Conservation (phyloP, 768 basidiomycete genomes). For the Tulasnella sp. region DNA sequence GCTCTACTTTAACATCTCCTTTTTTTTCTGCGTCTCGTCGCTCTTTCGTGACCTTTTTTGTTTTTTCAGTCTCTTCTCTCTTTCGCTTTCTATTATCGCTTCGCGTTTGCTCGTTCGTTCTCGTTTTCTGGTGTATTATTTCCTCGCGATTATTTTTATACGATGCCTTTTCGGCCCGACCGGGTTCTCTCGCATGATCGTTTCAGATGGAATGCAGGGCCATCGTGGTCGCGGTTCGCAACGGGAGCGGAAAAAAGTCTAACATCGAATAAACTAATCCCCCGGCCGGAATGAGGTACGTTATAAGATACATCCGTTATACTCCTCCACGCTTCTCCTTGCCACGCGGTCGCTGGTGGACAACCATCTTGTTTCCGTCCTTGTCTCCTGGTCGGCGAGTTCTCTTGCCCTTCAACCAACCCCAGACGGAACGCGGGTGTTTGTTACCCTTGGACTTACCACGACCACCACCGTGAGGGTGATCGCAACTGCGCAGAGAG, state of each 20-base stretch:
- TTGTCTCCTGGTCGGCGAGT: conserved; percentile 57
- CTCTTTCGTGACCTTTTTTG: neutral
- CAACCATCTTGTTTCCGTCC: conserved; percentile 78
- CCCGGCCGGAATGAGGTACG: too few relatives aligned
- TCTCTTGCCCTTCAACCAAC: conserved; percentile 84
- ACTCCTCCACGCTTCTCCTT: conserved; percentile 31
- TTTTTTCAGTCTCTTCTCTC: neutral
- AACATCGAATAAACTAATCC: neutral
- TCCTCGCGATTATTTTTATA: neutral
- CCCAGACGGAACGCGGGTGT: conserved; percentile 85
- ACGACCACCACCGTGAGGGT: conserved; percentile 96
- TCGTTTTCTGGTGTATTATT: neutral
- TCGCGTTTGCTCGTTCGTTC: neutral
- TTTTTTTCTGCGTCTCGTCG: neutral
- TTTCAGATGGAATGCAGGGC: too few relatives aligned
- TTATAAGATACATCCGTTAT: neutral
- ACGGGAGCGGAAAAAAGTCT: neutral
- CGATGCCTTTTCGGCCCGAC: neutral
- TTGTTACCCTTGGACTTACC: conserved; percentile 97
- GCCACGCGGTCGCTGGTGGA: conserved; percentile 75
- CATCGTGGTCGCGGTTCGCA: neutral
- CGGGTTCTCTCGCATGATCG: neutral
- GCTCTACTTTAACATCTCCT: conserved; percentile 23
- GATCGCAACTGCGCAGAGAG: conserved; percentile 48
- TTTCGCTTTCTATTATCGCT: neutral